Evolutionary conservation across 1,284 basidiomycete species (phyloP).

Genomic region (Boletus mariae): DNA sequence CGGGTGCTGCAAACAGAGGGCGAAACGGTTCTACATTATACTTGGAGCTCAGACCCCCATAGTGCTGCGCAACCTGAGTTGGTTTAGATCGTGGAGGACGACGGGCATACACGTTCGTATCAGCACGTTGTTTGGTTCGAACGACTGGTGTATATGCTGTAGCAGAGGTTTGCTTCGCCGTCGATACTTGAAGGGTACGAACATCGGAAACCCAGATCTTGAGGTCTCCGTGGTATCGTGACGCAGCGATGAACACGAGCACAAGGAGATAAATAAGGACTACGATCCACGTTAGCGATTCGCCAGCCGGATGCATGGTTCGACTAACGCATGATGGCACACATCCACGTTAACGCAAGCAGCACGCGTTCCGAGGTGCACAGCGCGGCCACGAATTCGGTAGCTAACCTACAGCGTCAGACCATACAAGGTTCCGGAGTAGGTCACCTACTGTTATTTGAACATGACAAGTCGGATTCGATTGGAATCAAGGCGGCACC

Average conservation of each 20-base stretch:
- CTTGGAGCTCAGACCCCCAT: constrained; percentile 37
- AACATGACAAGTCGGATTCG: constrained; percentile 27
- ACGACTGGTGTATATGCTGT: constrained; percentile 32
- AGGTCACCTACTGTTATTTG: constrained; percentile 13
- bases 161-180: constrained; percentile 29
- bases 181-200: constrained; percentile 42
- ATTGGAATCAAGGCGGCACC: constrained; percentile 44
- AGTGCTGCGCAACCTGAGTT: constrained; percentile 33
- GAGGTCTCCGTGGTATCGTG: constrained; percentile 39
- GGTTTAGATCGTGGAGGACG: constrained; percentile 39
- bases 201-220: constrained; percentile 53
- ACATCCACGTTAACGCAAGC: constrained; percentile 63
- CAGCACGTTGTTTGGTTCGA: constrained; percentile 32
- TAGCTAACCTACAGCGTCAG: constrained; percentile 15
- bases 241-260: constrained; percentile 35
- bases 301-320: constrained; percentile 3
- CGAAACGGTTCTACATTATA: constrained; percentile 49
- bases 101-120: constrained; percentile 40
- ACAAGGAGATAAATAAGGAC: constrained; percentile 44
- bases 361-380: constrained; percentile 60
- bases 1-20: constrained; percentile 19
- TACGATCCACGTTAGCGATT: constrained; percentile 20
- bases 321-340: constrained; percentile 50
- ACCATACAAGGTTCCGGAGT: not conserved
- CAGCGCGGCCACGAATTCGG: not conserved